Base-by-base conservation (phyloP, 352 stramenopile genomes). In the Elongisporangium undulatum region DNA sequence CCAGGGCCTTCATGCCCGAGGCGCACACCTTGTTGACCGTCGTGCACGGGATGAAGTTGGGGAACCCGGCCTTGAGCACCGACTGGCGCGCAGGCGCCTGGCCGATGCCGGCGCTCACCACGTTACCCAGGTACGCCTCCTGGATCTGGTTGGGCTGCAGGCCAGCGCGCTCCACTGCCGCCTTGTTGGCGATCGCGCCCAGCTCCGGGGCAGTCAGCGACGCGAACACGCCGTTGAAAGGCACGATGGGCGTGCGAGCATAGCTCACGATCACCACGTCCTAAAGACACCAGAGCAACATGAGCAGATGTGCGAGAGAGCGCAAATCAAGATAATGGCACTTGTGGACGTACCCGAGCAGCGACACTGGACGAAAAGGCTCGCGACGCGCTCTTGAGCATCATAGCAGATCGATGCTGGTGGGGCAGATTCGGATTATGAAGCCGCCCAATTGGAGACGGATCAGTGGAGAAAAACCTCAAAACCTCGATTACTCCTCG, bases 21-120 rank as follows among this genome's bases (percentile, higher is more conserved):
- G 94, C 96, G 71, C 97, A 99, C 22, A 99, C 97, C 71, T 99
- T 99, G 82, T 99, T 99, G 10, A 99, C 76, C 0, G 97, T 99
- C 49, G 96, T 99, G 77, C 95, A 99, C 38, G 97, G 89, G 39
- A 97, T 97, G 19, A 75, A 90, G 59, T 95, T 76, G 2, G 89
- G 85, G 63, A 99, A 87, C 5, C 95, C 95, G 12, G 85, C 91
- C 67, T 94, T 95, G 38, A 97, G 72, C 22, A 92, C 77, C 13
- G 96, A 96, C 74, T 99, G 97, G 23, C 95, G 84, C 51, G 95
- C 91, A 0, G 97, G 97, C 24, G 96, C 97, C 76, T 99, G 97
- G 24, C 97, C 97, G 38, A 99, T 90, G 39, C 92, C 94, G 6
- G 96, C 96, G 56, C 86, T 97, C 24, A 99, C 82, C 39, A 99